Evolutionary conservation across 2,329 filamentous ascomycete genomes (phyloP), one percentile per base, ranked within the genome.

Genomic region (Colletotrichum noveboracense): DNA sequence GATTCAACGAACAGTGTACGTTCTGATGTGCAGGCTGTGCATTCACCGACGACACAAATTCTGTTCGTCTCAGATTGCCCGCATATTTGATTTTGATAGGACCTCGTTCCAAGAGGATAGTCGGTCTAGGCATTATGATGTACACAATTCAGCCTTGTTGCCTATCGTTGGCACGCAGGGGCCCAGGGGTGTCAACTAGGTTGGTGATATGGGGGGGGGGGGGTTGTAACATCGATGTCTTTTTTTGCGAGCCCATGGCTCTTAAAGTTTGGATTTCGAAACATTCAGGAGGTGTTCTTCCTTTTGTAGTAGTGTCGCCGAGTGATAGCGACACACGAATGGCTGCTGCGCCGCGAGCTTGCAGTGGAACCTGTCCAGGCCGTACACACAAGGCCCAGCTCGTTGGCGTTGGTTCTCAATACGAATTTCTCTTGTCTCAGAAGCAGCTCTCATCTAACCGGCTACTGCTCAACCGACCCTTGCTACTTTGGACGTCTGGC

Each of bases 321-420:
- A 21, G 0, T 13, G 10, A 52, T 0, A 52, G 43, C 0, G 43
- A 3, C 2, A 13, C 10, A 52, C 1, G n/a, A 52, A 0, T 52
- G 43, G 43, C n/a, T 52, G 43, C n/a, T 52, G 43, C 9, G 43
- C 43, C 43, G 43, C 43, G 2, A 21, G 10, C n/a, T 52, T 52
- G 43, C 43, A 52, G 6, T n/a, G 43, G 43, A 52, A 52, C 12
- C 6, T 7, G n/a, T 13, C 3, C 10, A 13, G 43, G 43, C 43
- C 43, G n/a, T 13, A 48, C 43, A 13, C 10, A 52, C 10, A 13
- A 52, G n/a, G n/a, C 4, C n/a, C 43, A 21, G 43, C 43, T 13
- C n/a, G n/a, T 7, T 13, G 43, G 2, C 43, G 1, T 4, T 21
- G n/a, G 10, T 13, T 13, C 38, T 52, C 10, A 21, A 21, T 21